Evolutionary conservation across 176 grass and related monocot genomes (phyloP).

Genomic region (Musa schizocarpa): DNA sequence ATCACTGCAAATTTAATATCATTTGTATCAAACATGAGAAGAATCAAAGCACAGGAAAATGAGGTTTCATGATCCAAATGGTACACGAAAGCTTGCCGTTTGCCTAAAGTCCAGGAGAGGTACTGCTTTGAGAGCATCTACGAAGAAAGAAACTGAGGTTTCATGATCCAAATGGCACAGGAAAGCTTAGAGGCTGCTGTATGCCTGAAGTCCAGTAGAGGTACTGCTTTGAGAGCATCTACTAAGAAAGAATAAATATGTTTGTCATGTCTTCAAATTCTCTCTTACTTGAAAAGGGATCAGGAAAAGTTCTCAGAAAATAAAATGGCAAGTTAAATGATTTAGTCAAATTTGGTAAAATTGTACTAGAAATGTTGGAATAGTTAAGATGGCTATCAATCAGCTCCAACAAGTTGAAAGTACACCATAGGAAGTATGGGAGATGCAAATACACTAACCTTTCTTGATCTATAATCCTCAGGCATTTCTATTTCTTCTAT

Average conservation of each 20-base stretch:
- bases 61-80: not conserved
- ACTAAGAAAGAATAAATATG: not conserved
- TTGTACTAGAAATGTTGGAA: not conserved
- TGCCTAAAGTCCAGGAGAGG: not conserved
- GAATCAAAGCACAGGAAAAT: not conserved
- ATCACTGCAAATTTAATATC: not conserved
- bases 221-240: not conserved
- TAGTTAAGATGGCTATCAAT: no score
- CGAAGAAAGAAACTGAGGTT: not conserved
- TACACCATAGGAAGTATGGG: not conserved
- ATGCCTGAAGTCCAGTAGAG: not conserved
- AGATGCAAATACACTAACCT: constrained; percentile 30
- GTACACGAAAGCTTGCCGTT: not conserved
- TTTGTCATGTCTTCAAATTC: no score
- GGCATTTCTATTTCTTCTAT: constrained; percentile 43
- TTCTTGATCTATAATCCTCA: constrained; percentile 32
- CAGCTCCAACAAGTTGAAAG: not conserved
- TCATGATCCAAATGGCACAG: not conserved
- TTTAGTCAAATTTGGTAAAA: not conserved
- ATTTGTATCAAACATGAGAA: not conserved
- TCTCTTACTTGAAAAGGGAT: not conserved
- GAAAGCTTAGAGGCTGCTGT: no score
- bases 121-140: not conserved
- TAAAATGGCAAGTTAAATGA: not conserved
- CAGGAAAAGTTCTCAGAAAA: not conserved